Evolutionary conservation across 1,284 basidiomycete genomes (phyloP), one percentile per base, ranked within the genome.

Genomic region (Phellinidium pouzarii): DNA sequence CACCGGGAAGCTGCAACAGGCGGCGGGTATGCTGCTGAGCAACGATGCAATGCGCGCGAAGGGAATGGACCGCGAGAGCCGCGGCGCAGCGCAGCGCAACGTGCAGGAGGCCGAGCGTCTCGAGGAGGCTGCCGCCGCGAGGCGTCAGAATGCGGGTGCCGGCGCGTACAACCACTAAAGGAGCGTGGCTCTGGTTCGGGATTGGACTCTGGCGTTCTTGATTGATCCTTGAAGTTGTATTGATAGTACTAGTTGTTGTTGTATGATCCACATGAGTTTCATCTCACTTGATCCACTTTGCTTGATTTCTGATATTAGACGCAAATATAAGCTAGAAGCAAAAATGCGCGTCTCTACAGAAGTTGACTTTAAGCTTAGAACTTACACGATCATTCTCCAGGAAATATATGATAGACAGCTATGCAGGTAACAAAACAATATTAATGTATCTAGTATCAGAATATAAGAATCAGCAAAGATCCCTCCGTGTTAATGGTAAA

Each of bases 1-100:
- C n/a, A 40, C 34, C 17, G 55, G 55, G 2, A 57, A 53, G 25
- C 41, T 57, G 6, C 55, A 53, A 22, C 55, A 57, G 19, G 52
- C 48, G 9, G 55, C 47, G 1, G 55, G 55, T 5, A 50, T 42
- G 47, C 20, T 53, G 3, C 42, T 57, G 11, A 34, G 19, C n/a
- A 41, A 51, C 43, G 48, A 53, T 6, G 22, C 37, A 17, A 50
- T 53, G 55, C 36, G 27, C 5, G 52, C 40, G 26, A 50, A 53
- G 20, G 55, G 55, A 3, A 23, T 50, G 23, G 47, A 53, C 20
- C 53, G 52, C 8, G 55, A 57, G 43, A 19, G 41, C 7, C 29
- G 49, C n/a, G 55, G 51, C 17, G 48, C 42, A 7, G 51, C 55
- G 17, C 19, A 45, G 41, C 40, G 38, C 17, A 25, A 50, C 23